These are phyloP conservation scores for Bolboschoenoplectus hybrid DNA, from an alignment of 202 grass and related monocot genomes.

Conservation along the genomic window DNA sequence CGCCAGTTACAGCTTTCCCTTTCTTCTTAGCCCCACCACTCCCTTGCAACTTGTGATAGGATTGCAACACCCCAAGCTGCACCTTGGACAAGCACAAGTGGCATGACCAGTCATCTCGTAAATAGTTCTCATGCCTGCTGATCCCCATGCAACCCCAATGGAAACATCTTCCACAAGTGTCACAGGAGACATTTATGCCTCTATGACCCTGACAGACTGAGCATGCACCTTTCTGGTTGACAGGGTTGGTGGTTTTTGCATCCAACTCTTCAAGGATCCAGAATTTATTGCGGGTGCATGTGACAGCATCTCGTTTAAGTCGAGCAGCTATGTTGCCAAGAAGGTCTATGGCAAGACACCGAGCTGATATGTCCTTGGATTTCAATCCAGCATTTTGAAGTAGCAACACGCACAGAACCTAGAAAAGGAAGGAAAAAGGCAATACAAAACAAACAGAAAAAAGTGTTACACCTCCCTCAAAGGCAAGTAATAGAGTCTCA, in stretches of 20 bases:
- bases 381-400: conserved; percentile 97
- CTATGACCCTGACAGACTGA: conserved; percentile 78
- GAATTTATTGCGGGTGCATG: conserved; percentile 64
- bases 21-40: conserved; percentile 48
- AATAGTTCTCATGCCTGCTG: conserved; percentile 61
- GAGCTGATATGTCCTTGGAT: conserved; percentile 83
- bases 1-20: conserved; percentile 42
- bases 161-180: conserved; percentile 80
- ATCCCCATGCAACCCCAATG: conserved; percentile 90
- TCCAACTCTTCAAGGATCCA: conserved; percentile 90
- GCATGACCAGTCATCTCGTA: conserved; percentile 66
- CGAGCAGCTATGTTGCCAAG: conserved; percentile 90
- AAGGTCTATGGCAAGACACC: conserved; percentile 97
- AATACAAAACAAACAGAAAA: conserved; percentile 5
- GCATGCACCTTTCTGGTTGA: conserved; percentile 61
- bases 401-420: conserved; percentile 95
- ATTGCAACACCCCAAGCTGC: conserved; percentile 76
- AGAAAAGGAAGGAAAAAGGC: conserved; percentile 32
- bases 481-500: neutral
- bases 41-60: conserved; percentile 67
- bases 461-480: neutral
- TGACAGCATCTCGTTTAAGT: conserved; percentile 84
- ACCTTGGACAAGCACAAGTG: conserved; percentile 83
- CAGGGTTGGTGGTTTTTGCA: conserved; percentile 41
- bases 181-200: conserved; percentile 72